A percentile compares a stretch with the other conserved stretches of the same genome.
These are phyloP conservation scores for Yarrowia galli DNA, from an alignment of 1,139 yeast species.

Conservation along the genomic window DNA sequence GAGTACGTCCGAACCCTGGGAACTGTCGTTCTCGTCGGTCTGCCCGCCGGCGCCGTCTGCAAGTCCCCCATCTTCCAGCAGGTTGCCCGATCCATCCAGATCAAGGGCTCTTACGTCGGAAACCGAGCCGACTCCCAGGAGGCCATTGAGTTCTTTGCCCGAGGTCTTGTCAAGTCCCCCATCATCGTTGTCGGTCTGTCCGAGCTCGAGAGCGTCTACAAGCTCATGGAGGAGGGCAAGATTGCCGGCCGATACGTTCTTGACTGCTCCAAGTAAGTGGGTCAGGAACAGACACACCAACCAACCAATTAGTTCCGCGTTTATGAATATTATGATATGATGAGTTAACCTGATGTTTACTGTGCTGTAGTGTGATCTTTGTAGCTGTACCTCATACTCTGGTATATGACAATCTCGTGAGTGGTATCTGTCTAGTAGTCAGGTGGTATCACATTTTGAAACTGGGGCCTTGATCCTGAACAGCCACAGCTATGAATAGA, in stretches of 20 bases:
- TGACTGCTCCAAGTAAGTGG: constrained; percentile 48
- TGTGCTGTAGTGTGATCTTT: neutral
- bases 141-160: constrained; percentile 69
- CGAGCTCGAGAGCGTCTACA: constrained; percentile 62
- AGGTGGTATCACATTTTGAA: no score
- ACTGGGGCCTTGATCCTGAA: no score
- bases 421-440: no score
- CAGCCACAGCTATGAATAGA: no score
- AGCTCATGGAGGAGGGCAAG: constrained; percentile 68
- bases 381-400: no score
- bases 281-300: neutral
- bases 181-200: constrained; percentile 67
- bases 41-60: constrained; percentile 68
- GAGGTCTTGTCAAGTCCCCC: constrained; percentile 69
- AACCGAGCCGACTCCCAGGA: constrained; percentile 75
- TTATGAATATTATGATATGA: neutral
- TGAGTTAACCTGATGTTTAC: neutral
- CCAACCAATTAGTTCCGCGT: no score
- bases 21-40: constrained; percentile 73
- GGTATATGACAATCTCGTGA: no score
- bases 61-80: constrained; percentile 62
- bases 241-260: constrained; percentile 72
- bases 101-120: constrained; percentile 74
- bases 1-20: constrained; percentile 71
- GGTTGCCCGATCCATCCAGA: constrained; percentile 63